Percentiles rank a stretch among this genome's conserved stretches.
phyloP scores from a whole-genome alignment of 2,329 filamentous ascomycete genomes.

The Bipolaris zeicola region DNA sequence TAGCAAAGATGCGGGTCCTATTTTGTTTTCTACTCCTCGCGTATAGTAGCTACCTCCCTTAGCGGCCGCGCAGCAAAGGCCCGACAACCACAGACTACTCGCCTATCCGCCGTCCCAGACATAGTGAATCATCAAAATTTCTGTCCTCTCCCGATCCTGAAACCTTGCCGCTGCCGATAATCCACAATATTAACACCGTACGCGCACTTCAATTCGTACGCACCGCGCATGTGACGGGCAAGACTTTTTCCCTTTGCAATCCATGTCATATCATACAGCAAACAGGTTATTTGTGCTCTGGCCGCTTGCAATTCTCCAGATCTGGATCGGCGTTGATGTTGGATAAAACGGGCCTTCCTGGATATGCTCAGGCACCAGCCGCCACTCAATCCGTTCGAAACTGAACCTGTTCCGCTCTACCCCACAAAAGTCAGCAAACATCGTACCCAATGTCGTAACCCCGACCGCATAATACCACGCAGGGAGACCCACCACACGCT shows the following conservation, averaged over 20 bases:
- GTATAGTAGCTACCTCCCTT: constrained; percentile 19
- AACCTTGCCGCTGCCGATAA: constrained; percentile 22
- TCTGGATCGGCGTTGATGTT: constrained; percentile 63
- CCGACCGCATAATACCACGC: constrained; percentile 21
- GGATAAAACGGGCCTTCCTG: constrained; percentile 70
- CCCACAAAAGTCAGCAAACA: constrained; percentile 46
- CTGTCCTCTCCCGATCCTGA: constrained; percentile 1
- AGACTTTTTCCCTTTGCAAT: constrained; percentile 11
- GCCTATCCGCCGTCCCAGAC: constrained; percentile 27
- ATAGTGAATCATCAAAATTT: constrained; percentile 14
- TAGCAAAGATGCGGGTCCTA: constrained; percentile 21
- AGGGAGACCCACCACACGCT: constrained; percentile 59
- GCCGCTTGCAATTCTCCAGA: constrained; percentile 53
- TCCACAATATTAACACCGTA: constrained; percentile 19
- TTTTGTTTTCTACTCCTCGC: constrained; percentile 25
- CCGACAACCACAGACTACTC: constrained; percentile 32
- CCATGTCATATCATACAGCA: constrained; percentile 34
- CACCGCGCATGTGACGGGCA: constrained; percentile 29
- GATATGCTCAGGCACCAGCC: constrained; percentile 39
- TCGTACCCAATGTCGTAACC: constrained; percentile 29
- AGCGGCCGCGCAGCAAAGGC: constrained; percentile 13
- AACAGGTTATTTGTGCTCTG: constrained; percentile 30
- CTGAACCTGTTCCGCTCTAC: constrained; percentile 48
- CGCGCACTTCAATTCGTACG: constrained; percentile 18
- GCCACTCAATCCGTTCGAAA: constrained; percentile 40